Base-by-base conservation (phyloP, 495 filamentous ascomycete species). In the Xylaria cubensis region DNA sequence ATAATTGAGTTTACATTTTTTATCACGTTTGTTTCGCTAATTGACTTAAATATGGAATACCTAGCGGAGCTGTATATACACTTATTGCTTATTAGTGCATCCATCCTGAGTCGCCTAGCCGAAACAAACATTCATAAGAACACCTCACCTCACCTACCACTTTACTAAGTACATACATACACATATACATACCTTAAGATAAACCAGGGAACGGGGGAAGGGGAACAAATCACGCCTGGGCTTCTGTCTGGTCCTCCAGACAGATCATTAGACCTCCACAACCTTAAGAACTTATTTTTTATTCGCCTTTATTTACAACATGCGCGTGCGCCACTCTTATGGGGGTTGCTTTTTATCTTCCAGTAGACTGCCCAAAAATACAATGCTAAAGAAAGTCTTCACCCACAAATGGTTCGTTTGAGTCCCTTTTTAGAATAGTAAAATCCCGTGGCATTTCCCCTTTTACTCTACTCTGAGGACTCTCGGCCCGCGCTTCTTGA, bases 401-500 rank as follows among this genome's bases (percentile, higher is more conserved):
- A 10, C 24, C 46, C 26, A 26, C 66, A 61, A 24, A 34, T 55
- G 36, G 46, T 51, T 50, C 51, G 56, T 32, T 46, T 42, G 10
- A 46, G 24, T 41, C 34, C 46, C 41, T 32, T 24, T 41, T 26
- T 51, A 17, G 29, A 34, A 61, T 12, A 13, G 44, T 26, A 21
- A 12, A 39, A 39, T 53, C 64, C 13, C 24, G n/a, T 24, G 46
- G 39, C 13, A 41, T 39, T 39, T 12, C 15, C 48, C 10, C 46
- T n/a, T 64, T 48, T 91, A 97, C 79, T 97, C 96, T 71, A 93
- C 91, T 79, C 97, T 87, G 75, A 99, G 86, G 74, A 93, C 90
- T 77, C 92, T 88, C 59, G 93, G 88, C 39, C 93, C 96, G 80
- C 89, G 91, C 82, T 90, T 90, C 85, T 93, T 96, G 15, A 87